Evolutionary conservation across 2,329 filamentous ascomycete genomes (phyloP), one percentile per base, ranked within the genome.

Genomic region (Pseudogymnoascus sp.): DNA sequence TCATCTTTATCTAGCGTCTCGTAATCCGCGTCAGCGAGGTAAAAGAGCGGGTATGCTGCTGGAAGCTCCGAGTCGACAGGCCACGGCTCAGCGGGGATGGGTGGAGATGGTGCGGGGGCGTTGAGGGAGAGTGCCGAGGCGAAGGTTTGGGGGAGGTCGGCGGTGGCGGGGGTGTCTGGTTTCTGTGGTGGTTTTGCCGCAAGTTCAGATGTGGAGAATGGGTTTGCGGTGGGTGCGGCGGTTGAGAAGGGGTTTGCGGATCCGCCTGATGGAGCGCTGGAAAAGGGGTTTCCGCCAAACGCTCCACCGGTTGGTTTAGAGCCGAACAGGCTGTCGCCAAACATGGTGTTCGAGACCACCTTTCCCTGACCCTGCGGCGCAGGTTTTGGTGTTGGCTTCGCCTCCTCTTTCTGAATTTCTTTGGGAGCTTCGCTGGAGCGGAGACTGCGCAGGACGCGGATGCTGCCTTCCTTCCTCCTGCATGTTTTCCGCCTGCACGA

Each of bases 11-110:
- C 90, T 25, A 97, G 82, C 3, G 88, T 89, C 74, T 99, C 94
- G 75, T 90, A 96, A 70, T 96, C 93, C 59, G 93, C 93, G 67
- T 97, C 94, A 58, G 87, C 80, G 47, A 93, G 84, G 76, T 91
- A 90, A 70, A 88, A 89, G 30, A 82, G 76, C 0, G 90, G 88
- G 74, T 92, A 97, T 0, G 91, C 78, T 1, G 78, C 64, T 0
- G 90, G 89, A 66, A 89, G 87, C 0, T 80, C 75, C 1, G 83
- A 78, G 38, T 79, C 75, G 11, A 80, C 71, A 0, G 93, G 93
- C 92, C 92, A 97, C 7, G 90, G 87, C 66, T 91, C 83, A 0
- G 72, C 16, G 11, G 66, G 63, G 2, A 70, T 70, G 5, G 72
- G 67, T 22, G 71, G 70, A 63, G 68, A 65, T 20, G 71, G 65